Percentiles rank a stretch among this genome's conserved stretches.
phyloP scores from a whole-genome alignment of 345 rosid species.

The Ceriops decandra region DNA sequence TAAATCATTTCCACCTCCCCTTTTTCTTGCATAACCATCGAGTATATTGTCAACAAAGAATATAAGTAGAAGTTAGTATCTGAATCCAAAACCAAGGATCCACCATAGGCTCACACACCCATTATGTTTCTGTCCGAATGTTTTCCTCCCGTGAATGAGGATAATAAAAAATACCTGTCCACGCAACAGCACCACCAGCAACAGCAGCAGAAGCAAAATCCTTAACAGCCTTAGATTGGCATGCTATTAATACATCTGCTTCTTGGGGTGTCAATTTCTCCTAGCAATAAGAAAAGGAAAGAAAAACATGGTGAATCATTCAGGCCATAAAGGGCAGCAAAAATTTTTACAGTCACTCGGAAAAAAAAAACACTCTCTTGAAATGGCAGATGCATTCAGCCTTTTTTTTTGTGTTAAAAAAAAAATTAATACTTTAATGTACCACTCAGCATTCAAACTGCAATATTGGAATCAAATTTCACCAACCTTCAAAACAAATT shows the following conservation, averaged over 20 bases:
- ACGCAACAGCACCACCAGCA: constrained; percentile 28
- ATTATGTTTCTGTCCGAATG: background rate
- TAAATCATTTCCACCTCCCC: too few relatives aligned
- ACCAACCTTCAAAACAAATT: background rate
- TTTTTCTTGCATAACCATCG: too few relatives aligned
- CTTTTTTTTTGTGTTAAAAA: too few relatives aligned
- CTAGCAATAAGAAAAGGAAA: constrained; percentile 15
- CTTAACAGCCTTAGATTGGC: constrained; percentile 31
- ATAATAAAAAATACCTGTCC: constrained; percentile 33
- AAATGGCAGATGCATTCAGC: background rate
- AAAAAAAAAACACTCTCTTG: background rate
- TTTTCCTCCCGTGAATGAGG: background rate
- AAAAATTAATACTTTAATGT: too few relatives aligned
- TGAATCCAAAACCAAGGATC: too few relatives aligned
- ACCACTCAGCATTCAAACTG: too few relatives aligned
- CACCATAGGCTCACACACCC: too few relatives aligned
- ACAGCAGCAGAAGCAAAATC: constrained; percentile 21
- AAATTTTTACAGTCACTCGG: background rate
- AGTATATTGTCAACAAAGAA: too few relatives aligned
- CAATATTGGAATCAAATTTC: background rate
- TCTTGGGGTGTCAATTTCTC: constrained; percentile 40
- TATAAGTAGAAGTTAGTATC: too few relatives aligned
- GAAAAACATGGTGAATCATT: background rate
- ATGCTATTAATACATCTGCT: constrained; percentile 24
- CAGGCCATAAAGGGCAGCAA: background rate